These are phyloP conservation scores for Coprinopsis strossmayeri DNA, from an alignment of 768 basidiomycete species.

Conservation along the genomic window DNA sequence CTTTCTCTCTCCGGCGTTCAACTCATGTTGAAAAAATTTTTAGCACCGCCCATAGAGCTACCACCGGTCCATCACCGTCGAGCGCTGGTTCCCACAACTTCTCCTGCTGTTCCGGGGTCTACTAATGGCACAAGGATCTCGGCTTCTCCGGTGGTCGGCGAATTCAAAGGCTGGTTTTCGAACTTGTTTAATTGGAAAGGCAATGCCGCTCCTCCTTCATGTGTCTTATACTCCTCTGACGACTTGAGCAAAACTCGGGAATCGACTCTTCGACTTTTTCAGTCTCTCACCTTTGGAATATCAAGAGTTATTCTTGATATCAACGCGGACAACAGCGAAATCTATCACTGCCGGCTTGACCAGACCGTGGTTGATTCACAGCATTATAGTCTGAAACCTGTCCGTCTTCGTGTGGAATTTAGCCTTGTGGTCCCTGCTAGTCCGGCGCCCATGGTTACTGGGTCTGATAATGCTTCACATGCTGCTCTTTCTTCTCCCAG, in stretches of 20 bases:
- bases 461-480: not conserved
- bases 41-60: conserved; percentile 56
- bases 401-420: conserved; percentile 84
- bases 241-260: conserved; percentile 55
- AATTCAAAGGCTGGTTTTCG: conserved; percentile 92
- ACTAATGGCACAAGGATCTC: conserved; percentile 27
- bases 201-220: conserved; percentile 34
- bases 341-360: conserved; percentile 47
- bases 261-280: conserved; percentile 58
- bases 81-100: conserved; percentile 29
- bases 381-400: conserved; percentile 52
- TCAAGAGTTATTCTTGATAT: conserved; percentile 22
- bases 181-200: conserved; percentile 92
- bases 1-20: not conserved
- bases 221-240: conserved; percentile 49
- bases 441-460: conserved; percentile 9
- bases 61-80: conserved; percentile 44
- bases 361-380: conserved; percentile 32
- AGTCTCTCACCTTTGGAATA: conserved; percentile 56
- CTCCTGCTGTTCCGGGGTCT: conserved; percentile 16
- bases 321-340: conserved; percentile 18
- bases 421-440: conserved; percentile 15
- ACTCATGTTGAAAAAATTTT: conserved; percentile 1
- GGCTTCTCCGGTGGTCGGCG: conserved; percentile 69
- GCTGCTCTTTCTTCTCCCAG: not conserved